Evolutionary conservation across 768 basidiomycete genomes (phyloP).

Genomic region (Lactarius evosmus): DNA sequence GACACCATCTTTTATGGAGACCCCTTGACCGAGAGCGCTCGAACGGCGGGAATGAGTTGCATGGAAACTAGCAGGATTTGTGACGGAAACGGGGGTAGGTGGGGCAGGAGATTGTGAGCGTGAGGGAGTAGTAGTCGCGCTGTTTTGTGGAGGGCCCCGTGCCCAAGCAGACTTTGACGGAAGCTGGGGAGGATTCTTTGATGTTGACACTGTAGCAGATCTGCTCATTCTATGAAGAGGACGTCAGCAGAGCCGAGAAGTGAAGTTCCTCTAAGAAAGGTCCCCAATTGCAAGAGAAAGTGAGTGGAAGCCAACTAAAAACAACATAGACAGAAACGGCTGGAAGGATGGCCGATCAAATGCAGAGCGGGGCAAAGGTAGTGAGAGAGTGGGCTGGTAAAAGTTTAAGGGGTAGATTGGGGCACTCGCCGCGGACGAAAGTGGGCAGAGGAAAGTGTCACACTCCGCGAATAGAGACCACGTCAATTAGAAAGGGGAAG

Average conservation of each 20-base stretch:
- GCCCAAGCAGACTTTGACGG: constrained; percentile 86
- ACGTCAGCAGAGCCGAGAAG: constrained; percentile 2
- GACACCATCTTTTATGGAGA: constrained; percentile 77
- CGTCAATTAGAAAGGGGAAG: neutral
- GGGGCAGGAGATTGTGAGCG: constrained; percentile 75
- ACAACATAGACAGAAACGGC: neutral
- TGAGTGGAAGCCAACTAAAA: neutral
- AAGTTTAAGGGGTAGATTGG: neutral
- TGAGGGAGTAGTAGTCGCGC: constrained; percentile 54
- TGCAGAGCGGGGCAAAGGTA: neutral
- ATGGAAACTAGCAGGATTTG: constrained; percentile 43
- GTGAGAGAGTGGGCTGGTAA: neutral
- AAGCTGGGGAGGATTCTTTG: constrained; percentile 72
- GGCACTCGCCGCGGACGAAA: neutral
- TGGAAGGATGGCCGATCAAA: neutral
- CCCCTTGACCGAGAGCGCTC: constrained; percentile 67
- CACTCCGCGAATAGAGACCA: neutral
- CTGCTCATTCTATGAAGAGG: constrained; percentile 79
- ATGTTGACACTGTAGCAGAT: constrained; percentile 68
- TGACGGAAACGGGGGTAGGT: constrained; percentile 36
- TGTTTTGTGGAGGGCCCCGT: constrained; percentile 75
- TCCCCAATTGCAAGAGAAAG: neutral
- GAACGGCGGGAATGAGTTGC: constrained; percentile 70
- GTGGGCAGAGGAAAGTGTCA: neutral
- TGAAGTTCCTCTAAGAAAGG: neutral